Evolutionary conservation across 805 yeast genomes (phyloP).

Genomic region (Wickerhamomyces chaumierensis): DNA sequence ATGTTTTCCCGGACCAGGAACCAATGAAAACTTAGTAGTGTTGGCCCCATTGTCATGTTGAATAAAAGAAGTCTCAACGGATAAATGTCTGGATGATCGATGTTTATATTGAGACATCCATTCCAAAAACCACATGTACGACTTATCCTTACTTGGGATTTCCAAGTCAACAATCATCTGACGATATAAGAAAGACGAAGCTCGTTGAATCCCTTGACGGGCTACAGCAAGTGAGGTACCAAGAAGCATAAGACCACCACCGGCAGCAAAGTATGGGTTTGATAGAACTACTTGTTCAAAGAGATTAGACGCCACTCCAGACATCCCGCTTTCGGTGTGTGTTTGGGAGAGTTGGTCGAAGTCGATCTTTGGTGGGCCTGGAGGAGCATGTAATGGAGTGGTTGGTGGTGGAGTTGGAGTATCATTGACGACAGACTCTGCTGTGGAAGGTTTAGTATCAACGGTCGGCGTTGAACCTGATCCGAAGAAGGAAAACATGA

Average conservation of each 20-base stretch:
- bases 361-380: slow-evolving; percentile 15
- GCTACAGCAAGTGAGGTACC: slow-evolving; percentile 84
- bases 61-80: slow-evolving; percentile 77
- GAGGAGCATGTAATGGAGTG: slow-evolving; percentile 1
- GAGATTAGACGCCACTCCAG: slow-evolving; percentile 24
- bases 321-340: slow-evolving; percentile 13
- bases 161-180: slow-evolving; percentile 86
- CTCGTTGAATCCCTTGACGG: slow-evolving; percentile 52
- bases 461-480: no score
- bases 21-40: slow-evolving; percentile 75
- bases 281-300: slow-evolving; percentile 44
- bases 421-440: no score
- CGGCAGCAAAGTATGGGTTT: slow-evolving; percentile 97
- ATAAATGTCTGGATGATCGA: slow-evolving; percentile 69
- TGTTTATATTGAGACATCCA: slow-evolving; percentile 88
- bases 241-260: slow-evolving; percentile 91
- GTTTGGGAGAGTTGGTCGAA: slow-evolving; percentile 9
- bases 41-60: slow-evolving; percentile 93
- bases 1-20: slow-evolving; percentile 97
- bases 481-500: no score
- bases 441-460: no score
- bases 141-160: slow-evolving; percentile 85
- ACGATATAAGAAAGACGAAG: slow-evolving; percentile 62
- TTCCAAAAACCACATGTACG: slow-evolving; percentile 88
- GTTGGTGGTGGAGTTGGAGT: slow-evolving; percentile 2